Evolutionary conservation across 768 basidiomycete genomes (phyloP).

Genomic region (Kwoniella shandongensis): DNA sequence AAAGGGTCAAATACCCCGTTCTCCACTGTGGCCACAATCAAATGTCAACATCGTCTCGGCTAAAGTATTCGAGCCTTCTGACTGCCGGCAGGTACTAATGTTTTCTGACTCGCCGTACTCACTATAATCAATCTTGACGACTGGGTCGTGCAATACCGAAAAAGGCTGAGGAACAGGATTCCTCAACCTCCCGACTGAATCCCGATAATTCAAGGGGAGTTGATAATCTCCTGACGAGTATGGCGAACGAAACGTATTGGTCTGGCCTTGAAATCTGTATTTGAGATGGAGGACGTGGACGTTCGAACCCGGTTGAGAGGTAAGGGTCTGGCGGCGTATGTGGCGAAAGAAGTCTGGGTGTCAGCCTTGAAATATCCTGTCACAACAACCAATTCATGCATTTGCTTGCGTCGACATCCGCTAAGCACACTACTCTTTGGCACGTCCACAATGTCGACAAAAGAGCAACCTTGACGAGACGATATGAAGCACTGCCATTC

Average conservation of each 20-base stretch:
- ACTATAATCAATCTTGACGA: conserved; percentile 52
- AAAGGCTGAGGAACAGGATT: conserved; percentile 49
- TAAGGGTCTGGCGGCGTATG: conserved; percentile 24
- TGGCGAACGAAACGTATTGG: conserved; percentile 15
- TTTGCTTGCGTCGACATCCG: no score
- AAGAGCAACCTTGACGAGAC: no score
- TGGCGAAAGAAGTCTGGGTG: no score
- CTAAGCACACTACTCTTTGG: no score
- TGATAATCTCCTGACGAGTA: conserved; percentile 28
- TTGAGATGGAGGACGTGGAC: conserved; percentile 50
- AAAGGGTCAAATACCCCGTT: conserved; percentile 47
- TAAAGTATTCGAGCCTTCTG: no score
- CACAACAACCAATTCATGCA: no score
- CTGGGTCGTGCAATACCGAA: conserved; percentile 44
- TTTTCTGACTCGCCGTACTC: conserved; percentile 18
- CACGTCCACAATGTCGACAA: no score
- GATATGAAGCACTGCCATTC: no score
- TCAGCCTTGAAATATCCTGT: no score
- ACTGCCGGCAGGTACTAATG: no score
- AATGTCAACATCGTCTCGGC: no score
- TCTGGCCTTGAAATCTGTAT: conserved; percentile 44
- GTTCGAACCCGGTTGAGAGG: conserved; percentile 29
- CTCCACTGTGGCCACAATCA: conserved; percentile 29
- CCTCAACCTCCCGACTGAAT: conserved; percentile 16
- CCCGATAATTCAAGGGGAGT: conserved; percentile 26